Evolutionary conservation across 495 filamentous ascomycete species (phyloP).

Genomic region (Symbiotaphrina buchneri): DNA sequence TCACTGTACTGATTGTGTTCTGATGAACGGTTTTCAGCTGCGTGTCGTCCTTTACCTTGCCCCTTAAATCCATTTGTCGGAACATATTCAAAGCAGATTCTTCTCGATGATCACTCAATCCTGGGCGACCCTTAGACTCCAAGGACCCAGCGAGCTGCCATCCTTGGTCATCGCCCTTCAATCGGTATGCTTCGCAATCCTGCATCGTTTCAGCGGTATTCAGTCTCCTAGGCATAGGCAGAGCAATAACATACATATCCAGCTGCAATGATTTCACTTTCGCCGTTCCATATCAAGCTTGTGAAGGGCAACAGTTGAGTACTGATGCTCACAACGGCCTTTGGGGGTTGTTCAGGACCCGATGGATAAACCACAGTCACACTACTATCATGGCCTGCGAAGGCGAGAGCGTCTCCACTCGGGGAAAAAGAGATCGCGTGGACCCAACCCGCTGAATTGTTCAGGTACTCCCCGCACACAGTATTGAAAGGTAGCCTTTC

Average conservation of each 20-base stretch:
- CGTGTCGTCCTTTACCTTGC: constrained; percentile 70
- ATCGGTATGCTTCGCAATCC: constrained; percentile 87
- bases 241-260: constrained; percentile 53
- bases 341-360: constrained; percentile 75
- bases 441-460: constrained; percentile 91
- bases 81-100: constrained; percentile 97
- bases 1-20: constrained; percentile 76
- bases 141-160: constrained; percentile 75
- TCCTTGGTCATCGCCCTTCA: constrained; percentile 52
- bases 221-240: too few relatives aligned
- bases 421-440: constrained; percentile 83
- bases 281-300: constrained; percentile 77
- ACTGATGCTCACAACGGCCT: constrained; percentile 66
- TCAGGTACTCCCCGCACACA: constrained; percentile 87
- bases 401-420: constrained; percentile 75
- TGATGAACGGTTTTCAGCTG: constrained; percentile 92
- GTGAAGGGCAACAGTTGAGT: constrained; percentile 81
- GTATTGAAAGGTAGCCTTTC: constrained; percentile 93
- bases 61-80: constrained; percentile 92
- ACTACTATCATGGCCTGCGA: constrained; percentile 82
- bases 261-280: constrained; percentile 85
- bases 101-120: constrained; percentile 36
- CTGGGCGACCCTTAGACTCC: constrained; percentile 34
- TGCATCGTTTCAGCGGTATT: constrained; percentile 7
- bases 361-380: constrained; percentile 91